Base-by-base conservation (phyloP, 2,329 filamentous ascomycete genomes). In the Colletotrichum tabaci region DNA sequence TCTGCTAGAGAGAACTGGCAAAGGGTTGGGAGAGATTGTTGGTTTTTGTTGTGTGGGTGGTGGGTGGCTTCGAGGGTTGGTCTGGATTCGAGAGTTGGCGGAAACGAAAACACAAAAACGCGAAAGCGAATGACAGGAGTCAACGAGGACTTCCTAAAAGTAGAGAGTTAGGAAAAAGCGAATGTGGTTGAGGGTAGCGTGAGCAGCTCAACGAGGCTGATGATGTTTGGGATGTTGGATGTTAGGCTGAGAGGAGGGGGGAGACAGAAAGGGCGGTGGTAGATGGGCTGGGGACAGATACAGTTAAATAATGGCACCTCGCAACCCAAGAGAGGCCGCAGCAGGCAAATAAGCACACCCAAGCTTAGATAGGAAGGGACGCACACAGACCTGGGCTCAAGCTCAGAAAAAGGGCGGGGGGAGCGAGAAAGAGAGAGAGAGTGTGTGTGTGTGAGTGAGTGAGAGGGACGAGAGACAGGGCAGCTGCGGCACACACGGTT, bases 101-200 rank as follows among this genome's bases (percentile, higher is more conserved):
- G 78, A 77, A 77, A 77, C 81, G 81, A 82, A 82, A 83, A 84
- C 60, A 84, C 81, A 82, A 82, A 83, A 85, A 85, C 82, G 80
- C 81, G 82, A 84, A 91, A 92, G 90, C 90, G 90, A 92, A 89
- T 90, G 90, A 91, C 89, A 91, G 90, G 90, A 92, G 90, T 87
- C 90, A 84, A 87, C 90, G 90, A 92, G 90, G 90, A 90, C 89
- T 91, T 91, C 90, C 90, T 90, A 88, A 81, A 79, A 80, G 80
- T 76, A 72, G 76, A 71, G 68, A 77, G 77, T 77, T 81, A 80
- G 80, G 79, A 79, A 80, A 83, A 85, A 87, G 86, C 85, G 86
- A 88, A 82, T 82, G 86, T 88, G 64, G 70, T 70, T 67, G 71
- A 71, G 67, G 60, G 66, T 67, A 71, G 72, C 65, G 50, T 44